Evolutionary conservation across 148 eudicot species (phyloP), one percentile per base, ranked within the genome.

Genomic region (Persicaria maculosa): DNA sequence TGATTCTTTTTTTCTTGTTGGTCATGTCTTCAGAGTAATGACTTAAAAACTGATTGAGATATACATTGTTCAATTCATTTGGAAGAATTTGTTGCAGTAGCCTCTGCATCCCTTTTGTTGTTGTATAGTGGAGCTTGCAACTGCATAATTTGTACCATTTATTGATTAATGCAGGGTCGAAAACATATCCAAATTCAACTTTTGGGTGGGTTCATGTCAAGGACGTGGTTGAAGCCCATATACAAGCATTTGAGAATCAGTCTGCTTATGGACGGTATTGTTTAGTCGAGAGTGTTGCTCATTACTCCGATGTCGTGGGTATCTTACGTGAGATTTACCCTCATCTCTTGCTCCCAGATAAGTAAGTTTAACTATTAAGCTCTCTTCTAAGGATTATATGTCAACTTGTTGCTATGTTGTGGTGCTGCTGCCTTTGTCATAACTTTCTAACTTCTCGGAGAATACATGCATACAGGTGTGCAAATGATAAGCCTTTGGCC

Each of bases 261-360:
- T 82, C 85, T 3, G 90, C 93, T 8, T 77, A 50, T 69, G 93
- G 90, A n/a, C 82, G 93, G 74, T 89, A 87, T 57, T 81, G 85
- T 64, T 72, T 89, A 43, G 89, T 82, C 31, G 85, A 72, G 44
- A 71, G 50, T 55, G 84, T 81, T 50, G 31, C 70, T 0, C 69
- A 62, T 70, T 14, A 20, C 44, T 78, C 84, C 1, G 81, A 81
- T 47, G 57, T 74, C 36, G 46, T 87, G 40, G 70, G 76, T 22
- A 74, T 79, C 77, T 57, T 85, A 47, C 75, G 52, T 17, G 78
- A 83, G 9, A 76, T 85, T 75, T 85, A 85, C 58, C 89, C 93
- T 7, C 19, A 80, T 47, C 55, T 84, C 53, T 44, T 22, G 14
- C 77, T 82, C 71, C 81, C 86, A 19, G 45, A 79, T 9, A 84